A percentile compares a stretch with the other conserved stretches of the same genome.
phyloP scores from a whole-genome alignment of 768 basidiomycete species.

The Hortiboletus flavorubellus region DNA sequence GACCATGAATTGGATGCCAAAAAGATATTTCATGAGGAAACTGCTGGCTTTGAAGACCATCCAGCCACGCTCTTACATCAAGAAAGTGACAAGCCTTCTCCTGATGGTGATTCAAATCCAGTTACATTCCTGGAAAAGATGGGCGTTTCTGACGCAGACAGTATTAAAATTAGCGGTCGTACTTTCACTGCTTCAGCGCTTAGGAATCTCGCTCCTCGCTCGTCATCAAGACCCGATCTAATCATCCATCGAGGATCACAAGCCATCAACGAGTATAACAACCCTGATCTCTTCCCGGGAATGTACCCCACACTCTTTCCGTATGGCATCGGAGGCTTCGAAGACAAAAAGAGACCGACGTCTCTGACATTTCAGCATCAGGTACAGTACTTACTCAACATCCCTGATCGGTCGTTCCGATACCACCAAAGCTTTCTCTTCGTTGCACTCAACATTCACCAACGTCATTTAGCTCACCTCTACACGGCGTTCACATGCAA shows the following conservation, averaged over 20 bases:
- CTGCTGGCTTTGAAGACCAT: conserved; percentile 27
- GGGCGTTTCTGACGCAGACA: conserved; percentile 32
- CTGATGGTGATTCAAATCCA: background rate
- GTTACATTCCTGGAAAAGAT: conserved; percentile 23
- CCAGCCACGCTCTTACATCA: conserved; percentile 1
- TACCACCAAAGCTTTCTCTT: too few relatives aligned
- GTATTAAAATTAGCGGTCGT: conserved; percentile 18
- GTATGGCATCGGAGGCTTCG: conserved; percentile 31
- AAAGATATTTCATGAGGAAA: conserved; percentile 23
- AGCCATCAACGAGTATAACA: conserved; percentile 31
- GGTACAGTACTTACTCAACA: too few relatives aligned
- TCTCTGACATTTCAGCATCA: too few relatives aligned
- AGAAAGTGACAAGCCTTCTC: background rate
- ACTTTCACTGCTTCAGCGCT: conserved; percentile 26
- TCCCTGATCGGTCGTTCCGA: too few relatives aligned
- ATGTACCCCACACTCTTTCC: conserved; percentile 34
- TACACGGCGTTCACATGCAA: too few relatives aligned
- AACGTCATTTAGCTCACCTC: too few relatives aligned
- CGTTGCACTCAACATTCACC: too few relatives aligned
- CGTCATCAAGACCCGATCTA: conserved; percentile 18
- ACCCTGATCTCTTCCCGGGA: conserved; percentile 30
- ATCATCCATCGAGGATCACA: conserved; percentile 16
- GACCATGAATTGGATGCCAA: conserved; percentile 8
- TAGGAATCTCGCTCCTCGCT: conserved; percentile 13
- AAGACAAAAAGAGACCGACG: conserved; percentile 5